A percentile compares a stretch with the other conserved stretches of the same genome.
These are phyloP conservation scores for Skeletonema grethae DNA, from an alignment of 108 stramenopile species.

Conservation along the genomic window DNA sequence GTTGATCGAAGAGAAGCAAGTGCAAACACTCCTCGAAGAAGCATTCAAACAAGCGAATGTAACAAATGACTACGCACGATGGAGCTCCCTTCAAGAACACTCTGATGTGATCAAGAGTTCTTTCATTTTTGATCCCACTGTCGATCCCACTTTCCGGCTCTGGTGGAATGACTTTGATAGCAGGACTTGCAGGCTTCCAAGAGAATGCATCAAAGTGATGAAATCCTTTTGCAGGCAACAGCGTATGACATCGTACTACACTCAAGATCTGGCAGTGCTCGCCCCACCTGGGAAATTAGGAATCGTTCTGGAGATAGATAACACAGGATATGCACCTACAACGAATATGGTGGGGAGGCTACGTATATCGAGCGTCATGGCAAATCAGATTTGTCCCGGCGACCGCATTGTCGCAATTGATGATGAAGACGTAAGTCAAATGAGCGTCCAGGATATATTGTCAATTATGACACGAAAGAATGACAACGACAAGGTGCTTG, in stretches of 20 bases:
- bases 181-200: background rate
- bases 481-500: constrained; percentile 80
- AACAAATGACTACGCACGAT: background rate
- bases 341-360: constrained; percentile 89
- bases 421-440: constrained; percentile 87
- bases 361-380: constrained; percentile 78
- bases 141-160: background rate
- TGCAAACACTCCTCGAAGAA: background rate
- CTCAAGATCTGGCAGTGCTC: constrained; percentile 57
- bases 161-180: constrained; percentile 2
- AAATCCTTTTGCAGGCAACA: background rate
- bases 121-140: background rate
- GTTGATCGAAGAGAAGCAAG: background rate
- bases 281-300: constrained; percentile 89
- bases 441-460: constrained; percentile 88
- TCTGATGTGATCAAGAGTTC: background rate
- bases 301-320: constrained; percentile 59
- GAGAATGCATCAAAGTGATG: background rate
- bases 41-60: background rate
- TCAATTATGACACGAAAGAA: constrained; percentile 87
- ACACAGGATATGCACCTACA: background rate
- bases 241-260: background rate
- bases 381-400: constrained; percentile 74
- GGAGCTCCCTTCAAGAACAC: background rate
- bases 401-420: constrained; percentile 90